Percentiles rank a stretch among this genome's conserved stretches.
phyloP scores from a whole-genome alignment of 2,329 filamentous ascomycete genomes.

The Ustulina deusta region DNA sequence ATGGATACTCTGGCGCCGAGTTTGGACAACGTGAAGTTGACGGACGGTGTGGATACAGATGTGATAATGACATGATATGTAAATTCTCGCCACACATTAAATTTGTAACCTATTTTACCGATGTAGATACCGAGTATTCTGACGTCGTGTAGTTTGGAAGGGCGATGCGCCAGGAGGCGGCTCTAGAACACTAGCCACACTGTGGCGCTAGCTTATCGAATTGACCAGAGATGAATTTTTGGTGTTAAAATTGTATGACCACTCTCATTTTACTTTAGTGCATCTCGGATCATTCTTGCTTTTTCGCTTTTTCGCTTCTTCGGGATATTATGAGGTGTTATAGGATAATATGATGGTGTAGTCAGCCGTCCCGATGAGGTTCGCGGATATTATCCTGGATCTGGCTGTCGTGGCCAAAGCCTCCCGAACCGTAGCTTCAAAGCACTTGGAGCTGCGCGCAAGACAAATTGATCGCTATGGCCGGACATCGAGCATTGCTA shows the following conservation, averaged over 20 bases:
- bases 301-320: background rate
- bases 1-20: constrained; percentile 80
- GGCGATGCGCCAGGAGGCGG: background rate
- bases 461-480: constrained; percentile 65
- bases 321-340: constrained; percentile 1
- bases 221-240: constrained; percentile 35
- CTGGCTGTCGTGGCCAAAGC: constrained; percentile 76
- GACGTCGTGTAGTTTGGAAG: background rate
- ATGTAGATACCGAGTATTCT: background rate
- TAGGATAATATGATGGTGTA: constrained; percentile 35
- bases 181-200: constrained; percentile 41
- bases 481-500: constrained; percentile 59
- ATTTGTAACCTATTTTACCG: background rate
- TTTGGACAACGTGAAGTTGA: constrained; percentile 53
- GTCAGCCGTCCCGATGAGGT: constrained; percentile 60
- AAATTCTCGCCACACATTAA: constrained; percentile 23
- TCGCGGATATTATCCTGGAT: constrained; percentile 76
- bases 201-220: constrained; percentile 45
- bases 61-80: constrained; percentile 54
- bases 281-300: background rate
- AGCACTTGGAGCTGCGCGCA: constrained; percentile 69
- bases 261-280: constrained; percentile 1
- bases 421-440: constrained; percentile 74
- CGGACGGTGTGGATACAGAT: constrained; percentile 57
- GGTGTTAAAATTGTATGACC: constrained; percentile 27